A percentile compares a stretch with the other conserved stretches of the same genome.
These are phyloP conservation scores for Rhodotorula toruloides DNA, from an alignment of 768 basidiomycete genomes.

Conservation along the genomic window DNA sequence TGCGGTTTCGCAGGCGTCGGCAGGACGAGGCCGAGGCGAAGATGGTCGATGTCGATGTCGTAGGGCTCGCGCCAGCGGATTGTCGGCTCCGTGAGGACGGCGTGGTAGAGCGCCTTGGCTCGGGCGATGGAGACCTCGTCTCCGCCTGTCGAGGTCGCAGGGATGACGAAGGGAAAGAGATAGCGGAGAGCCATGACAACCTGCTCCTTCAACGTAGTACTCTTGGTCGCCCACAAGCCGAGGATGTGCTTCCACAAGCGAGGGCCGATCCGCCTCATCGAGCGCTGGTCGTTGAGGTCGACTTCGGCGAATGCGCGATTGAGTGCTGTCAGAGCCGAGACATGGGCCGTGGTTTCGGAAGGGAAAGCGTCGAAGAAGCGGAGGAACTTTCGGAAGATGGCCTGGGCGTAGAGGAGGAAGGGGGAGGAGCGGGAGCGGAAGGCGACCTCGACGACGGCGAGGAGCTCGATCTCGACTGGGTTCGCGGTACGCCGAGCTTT, in stretches of 20 bases:
- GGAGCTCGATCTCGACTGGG: slow-evolving; percentile 60
- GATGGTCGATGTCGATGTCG: slow-evolving; percentile 30
- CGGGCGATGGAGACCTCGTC: not conserved
- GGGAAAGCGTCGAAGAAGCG: slow-evolving; percentile 65
- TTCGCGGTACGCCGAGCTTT: slow-evolving; percentile 2
- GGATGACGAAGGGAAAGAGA: slow-evolving; percentile 65
- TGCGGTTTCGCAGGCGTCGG: too few relatives aligned
- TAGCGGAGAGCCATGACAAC: slow-evolving; percentile 66
- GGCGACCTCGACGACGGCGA: slow-evolving; percentile 59
- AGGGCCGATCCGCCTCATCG: slow-evolving; percentile 60
- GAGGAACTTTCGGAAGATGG: slow-evolving; percentile 58
- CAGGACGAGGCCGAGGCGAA: slow-evolving; percentile 1
- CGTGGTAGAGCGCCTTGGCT: slow-evolving; percentile 28
- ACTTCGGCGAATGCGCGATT: slow-evolving; percentile 59
- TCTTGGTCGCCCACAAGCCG: slow-evolving; percentile 72
- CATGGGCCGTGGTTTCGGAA: slow-evolving; percentile 69
- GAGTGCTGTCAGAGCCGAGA: slow-evolving; percentile 65
- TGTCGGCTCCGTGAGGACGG: slow-evolving; percentile 33
- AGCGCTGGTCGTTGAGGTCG: slow-evolving; percentile 65
- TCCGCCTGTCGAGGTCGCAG: not conserved
- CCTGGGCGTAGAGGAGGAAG: slow-evolving; percentile 52
- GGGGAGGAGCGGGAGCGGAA: slow-evolving; percentile 60
- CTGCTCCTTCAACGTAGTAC: slow-evolving; percentile 68
- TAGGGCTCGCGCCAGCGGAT: slow-evolving; percentile 34
- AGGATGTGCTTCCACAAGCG: slow-evolving; percentile 63